A percentile compares a stretch with the other conserved stretches of the same genome.
These are phyloP conservation scores for Beauveria sp. DNA, from an alignment of 2,329 filamentous ascomycete species.

Conservation along the genomic window DNA sequence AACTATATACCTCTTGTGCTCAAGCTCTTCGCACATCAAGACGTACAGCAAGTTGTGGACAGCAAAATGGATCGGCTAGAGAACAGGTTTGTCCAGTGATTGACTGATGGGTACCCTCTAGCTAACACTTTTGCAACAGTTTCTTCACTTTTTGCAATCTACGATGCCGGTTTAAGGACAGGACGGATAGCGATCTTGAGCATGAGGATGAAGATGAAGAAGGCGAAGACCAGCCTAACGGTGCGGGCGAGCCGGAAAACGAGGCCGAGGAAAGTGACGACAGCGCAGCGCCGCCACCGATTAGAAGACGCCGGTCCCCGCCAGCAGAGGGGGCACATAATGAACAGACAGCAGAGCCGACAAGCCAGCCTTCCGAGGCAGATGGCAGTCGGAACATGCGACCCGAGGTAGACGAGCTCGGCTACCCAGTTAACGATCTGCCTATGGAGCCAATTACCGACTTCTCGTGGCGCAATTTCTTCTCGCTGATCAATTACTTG, in stretches of 20 bases:
- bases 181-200: constrained; percentile 21
- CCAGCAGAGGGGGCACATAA: constrained; percentile 19
- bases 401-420: constrained; percentile 76
- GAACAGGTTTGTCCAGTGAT: constrained; percentile 51
- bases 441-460: constrained; percentile 74
- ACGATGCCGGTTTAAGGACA: constrained; percentile 46
- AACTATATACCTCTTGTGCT: constrained; percentile 90
- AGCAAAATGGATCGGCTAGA: constrained; percentile 77
- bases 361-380: constrained; percentile 19
- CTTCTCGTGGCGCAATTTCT: constrained; percentile 92
- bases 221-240: constrained; percentile 14
- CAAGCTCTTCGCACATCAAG: constrained; percentile 90
- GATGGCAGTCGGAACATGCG: constrained; percentile 27
- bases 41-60: constrained; percentile 83
- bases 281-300: constrained; percentile 79
- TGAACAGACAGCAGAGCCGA: constrained; percentile 19
- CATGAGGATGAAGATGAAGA: constrained; percentile 18
- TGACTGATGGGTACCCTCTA: neutral
- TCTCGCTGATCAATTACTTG: constrained; percentile 88
- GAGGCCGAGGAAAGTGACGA: constrained; percentile 52
- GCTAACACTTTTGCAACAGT: constrained; percentile 34
- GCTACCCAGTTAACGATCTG: constrained; percentile 65
- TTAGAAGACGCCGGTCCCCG: constrained; percentile 49
- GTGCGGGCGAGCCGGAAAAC: constrained; percentile 26
- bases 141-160: constrained; percentile 88